Percentiles rank a stretch among this genome's conserved stretches.
Evolutionary conservation across 164 flowering plant species (phyloP).

Genomic region (Saururus chinensis): DNA sequence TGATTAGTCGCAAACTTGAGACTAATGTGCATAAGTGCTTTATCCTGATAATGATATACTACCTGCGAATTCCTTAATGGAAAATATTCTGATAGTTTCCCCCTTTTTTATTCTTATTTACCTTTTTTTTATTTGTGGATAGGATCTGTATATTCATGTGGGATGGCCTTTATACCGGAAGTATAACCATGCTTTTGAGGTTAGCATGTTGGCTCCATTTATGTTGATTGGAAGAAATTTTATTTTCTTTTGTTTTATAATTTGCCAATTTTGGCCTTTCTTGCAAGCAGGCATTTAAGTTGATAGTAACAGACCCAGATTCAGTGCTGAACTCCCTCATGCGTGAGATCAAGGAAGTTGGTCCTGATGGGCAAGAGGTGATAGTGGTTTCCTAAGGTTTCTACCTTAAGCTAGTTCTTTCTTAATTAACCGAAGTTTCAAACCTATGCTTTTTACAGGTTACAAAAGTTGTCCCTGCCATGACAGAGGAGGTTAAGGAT

Average conservation of each 20-base stretch:
- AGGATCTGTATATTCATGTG: conserved; percentile 81
- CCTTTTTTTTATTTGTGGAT: conserved; percentile 12
- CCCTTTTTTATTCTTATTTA: too few relatives aligned
- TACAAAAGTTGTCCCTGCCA: conserved; percentile 72
- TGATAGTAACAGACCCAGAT: conserved; percentile 80
- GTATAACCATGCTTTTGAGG: conserved; percentile 99
- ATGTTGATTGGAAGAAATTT: too few relatives aligned
- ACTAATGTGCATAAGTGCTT: too few relatives aligned
- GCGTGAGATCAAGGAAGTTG: conserved; percentile 82
- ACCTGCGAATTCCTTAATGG: too few relatives aligned
- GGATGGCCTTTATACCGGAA: conserved; percentile 96
- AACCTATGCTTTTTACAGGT: conserved; percentile 32
- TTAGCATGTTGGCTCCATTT: conserved; percentile 1
- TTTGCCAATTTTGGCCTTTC: too few relatives aligned
- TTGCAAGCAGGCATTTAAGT: conserved; percentile 90
- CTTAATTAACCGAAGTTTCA: not conserved
- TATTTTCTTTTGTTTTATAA: too few relatives aligned
- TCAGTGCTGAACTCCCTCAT: conserved; percentile 62
- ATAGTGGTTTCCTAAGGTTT: conserved; percentile 1
- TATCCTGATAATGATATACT: too few relatives aligned
- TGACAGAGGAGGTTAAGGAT: conserved; percentile 83
- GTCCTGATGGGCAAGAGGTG: conserved; percentile 93
- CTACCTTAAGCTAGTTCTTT: not conserved
- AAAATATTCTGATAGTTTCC: too few relatives aligned
- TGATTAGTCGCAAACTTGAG: too few relatives aligned